Evolutionary conservation across 2,329 filamentous ascomycete species (phyloP), one percentile per base, ranked within the genome.

Genomic region (Aspergillus unguis): DNA sequence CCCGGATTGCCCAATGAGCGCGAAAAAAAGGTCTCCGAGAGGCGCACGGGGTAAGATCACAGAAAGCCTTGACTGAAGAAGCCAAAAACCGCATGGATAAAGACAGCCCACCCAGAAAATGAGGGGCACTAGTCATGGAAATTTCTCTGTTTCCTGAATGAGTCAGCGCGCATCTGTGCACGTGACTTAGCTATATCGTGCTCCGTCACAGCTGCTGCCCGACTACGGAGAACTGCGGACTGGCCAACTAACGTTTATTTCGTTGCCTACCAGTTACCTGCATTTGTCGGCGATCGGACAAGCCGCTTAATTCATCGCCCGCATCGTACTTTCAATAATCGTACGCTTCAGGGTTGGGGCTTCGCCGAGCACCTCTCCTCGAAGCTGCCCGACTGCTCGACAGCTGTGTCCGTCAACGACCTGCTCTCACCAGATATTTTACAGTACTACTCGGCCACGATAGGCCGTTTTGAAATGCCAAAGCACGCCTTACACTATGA

Each of bases 401-500:
- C 54, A n/a, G 48, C 55, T 56, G 52, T 48, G 56, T 57, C 52
- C 48, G 56, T 57, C 50, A 42, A 49, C 55, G 44, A 46, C 36
- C 53, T 52, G 54, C 53, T 59, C 52, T 42, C 57, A 55, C 58
- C 55, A 56, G 58, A 49, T 58, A 53, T 53, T 52, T 54, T 47
- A 58, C 55, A 60, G 57, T 62, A 58, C 58, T 59, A 43, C 46
- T 65, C 53, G 51, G 55, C 60, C 51, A 55, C 49, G 52, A 48
- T 40, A 55, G 50, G 56, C 38, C 46, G 60, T 62, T 61, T 65
- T 73, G 84, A 84, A 75, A 87, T 87, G 85, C 80, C 77, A 71
- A 73, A 73, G 71, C 75, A 77, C 73, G 73, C 74, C 71, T 75
- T 71, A 71, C 81, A 84, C 69, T 68, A 92, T 92, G 88, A 79